These are phyloP conservation scores for Vairimorpha ceranae DNA, from an alignment of 371 early-diverging fungal species.

Conservation along the genomic window DNA sequence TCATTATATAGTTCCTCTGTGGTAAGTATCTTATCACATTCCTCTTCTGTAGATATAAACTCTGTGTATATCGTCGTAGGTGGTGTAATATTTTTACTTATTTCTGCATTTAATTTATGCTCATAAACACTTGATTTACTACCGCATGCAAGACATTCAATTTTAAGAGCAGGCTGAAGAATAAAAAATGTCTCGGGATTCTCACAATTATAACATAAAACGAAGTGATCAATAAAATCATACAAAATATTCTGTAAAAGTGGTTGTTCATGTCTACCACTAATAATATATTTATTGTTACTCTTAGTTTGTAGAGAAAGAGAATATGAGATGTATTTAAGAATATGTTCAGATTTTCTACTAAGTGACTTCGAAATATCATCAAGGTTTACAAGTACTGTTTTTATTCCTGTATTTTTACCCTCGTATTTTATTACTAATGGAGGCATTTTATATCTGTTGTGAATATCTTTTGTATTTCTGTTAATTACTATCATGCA, in stretches of 20 bases:
- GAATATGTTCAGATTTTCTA: constrained; percentile 73
- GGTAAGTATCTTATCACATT: neutral
- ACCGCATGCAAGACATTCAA: constrained; percentile 61
- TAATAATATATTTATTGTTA: constrained; percentile 82
- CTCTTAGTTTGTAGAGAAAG: constrained; percentile 88
- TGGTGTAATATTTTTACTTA: constrained; percentile 50
- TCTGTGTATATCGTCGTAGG: constrained; percentile 7
- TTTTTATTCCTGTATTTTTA: constrained; percentile 94
- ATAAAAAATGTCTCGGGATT: constrained; percentile 90
- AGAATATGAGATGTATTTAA: constrained; percentile 88
- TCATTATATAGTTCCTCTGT: neutral
- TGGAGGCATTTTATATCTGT: constrained; percentile 98
- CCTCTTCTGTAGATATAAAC: neutral
- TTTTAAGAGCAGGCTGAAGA: constrained; percentile 34
- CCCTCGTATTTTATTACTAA: constrained; percentile 75
- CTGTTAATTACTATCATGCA: constrained; percentile 55
- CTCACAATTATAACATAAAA: constrained; percentile 82
- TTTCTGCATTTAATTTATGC: constrained; percentile 46
- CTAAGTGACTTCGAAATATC: constrained; percentile 81
- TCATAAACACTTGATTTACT: constrained; percentile 21
- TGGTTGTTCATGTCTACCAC: constrained; percentile 82
- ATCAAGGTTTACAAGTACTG: constrained; percentile 88
- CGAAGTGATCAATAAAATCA: constrained; percentile 86
- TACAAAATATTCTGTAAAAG: constrained; percentile 79
- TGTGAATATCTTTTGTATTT: constrained; percentile 72